Conservation (phyloP, 2,329 filamentous ascomycete genomes). For the Aspergillus versicolor region DNA sequence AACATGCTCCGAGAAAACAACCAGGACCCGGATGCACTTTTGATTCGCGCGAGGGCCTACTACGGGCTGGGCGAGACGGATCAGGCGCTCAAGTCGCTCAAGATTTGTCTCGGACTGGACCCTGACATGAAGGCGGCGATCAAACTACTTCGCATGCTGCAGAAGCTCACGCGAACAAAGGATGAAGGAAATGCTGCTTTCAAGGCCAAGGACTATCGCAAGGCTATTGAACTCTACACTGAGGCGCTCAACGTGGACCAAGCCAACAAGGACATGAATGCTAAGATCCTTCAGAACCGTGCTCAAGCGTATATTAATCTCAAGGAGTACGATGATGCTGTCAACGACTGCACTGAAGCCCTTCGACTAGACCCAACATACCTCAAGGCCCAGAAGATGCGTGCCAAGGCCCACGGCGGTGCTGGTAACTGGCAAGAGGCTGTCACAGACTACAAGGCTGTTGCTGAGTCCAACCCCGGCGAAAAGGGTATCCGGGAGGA, state of each 20-base stretch:
- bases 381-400: conserved; percentile 87
- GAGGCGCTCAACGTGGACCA: conserved; percentile 83
- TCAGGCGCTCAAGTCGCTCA: conserved; percentile 89
- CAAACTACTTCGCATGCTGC: conserved; percentile 83
- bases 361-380: conserved; percentile 80
- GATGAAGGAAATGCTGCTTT: conserved; percentile 88
- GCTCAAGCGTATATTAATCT: conserved; percentile 77
- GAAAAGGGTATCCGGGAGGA: conserved; percentile 81
- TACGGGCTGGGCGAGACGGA: conserved; percentile 94
- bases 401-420: conserved; percentile 83
- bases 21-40: conserved; percentile 89
- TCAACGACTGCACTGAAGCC: conserved; percentile 82
- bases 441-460: conserved; percentile 81
- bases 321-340: conserved; percentile 78
- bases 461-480: conserved; percentile 77
- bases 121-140: conserved; percentile 88
- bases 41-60: conserved; percentile 80
- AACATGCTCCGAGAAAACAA: conserved; percentile 78
- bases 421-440: conserved; percentile 91
- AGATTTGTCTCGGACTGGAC: conserved; percentile 84
- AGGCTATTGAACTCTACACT: conserved; percentile 81
- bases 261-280: conserved; percentile 84
- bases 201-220: conserved; percentile 77
- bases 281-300: conserved; percentile 91
- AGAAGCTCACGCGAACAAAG: conserved; percentile 91